These are phyloP conservation scores for Verticillium zaregamsianum DNA, from an alignment of 2,329 filamentous ascomycete genomes.

Conservation along the genomic window DNA sequence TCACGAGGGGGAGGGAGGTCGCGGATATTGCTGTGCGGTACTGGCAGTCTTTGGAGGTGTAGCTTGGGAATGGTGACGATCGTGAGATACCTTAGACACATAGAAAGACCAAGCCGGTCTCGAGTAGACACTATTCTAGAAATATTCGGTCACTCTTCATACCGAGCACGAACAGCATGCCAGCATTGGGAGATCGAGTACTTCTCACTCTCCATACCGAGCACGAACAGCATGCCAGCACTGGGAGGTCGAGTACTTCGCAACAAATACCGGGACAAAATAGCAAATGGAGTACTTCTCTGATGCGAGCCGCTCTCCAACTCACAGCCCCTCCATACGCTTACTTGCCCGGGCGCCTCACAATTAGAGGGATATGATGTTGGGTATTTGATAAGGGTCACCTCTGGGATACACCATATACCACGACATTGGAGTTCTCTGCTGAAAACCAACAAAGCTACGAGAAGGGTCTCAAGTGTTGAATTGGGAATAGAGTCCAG, in stretches of 20 bases:
- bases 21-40: constrained; percentile 35
- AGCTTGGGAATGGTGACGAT: background rate
- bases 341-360: background rate
- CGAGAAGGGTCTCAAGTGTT: background rate
- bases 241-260: no score
- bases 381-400: background rate
- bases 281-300: no score
- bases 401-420: background rate
- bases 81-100: background rate
- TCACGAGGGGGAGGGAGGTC: constrained; percentile 56
- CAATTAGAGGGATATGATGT: background rate
- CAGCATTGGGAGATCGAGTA: background rate
- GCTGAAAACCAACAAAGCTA: background rate
- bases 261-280: no score
- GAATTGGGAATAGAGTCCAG: background rate
- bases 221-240: no score
- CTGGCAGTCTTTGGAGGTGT: constrained; percentile 20
- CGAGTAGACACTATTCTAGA: no score
- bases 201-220: no score
- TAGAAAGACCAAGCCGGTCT: no score
- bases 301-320: background rate
- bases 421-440: background rate
- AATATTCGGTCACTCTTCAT: background rate
- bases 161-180: background rate
- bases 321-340: background rate